Conservation (phyloP, 306 rosid species). For the Luffa aegyptiaca region DNA sequence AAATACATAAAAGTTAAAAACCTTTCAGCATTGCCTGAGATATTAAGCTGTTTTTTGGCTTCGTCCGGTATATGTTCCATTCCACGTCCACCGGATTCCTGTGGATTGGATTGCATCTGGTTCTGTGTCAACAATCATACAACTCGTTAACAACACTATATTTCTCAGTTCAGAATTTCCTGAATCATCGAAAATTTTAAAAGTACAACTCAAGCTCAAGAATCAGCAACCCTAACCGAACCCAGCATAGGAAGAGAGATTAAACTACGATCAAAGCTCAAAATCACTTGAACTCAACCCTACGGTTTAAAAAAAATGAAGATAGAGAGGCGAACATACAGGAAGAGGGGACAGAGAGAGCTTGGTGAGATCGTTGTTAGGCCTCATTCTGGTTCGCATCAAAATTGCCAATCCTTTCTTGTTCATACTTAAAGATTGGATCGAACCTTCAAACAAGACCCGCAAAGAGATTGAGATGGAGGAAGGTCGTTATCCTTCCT, state of each 20-base stretch:
- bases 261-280: not conserved
- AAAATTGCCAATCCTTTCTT: slow-evolving; percentile 67
- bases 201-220: not conserved
- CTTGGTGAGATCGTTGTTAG: slow-evolving; percentile 28
- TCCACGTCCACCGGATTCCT: slow-evolving; percentile 17
- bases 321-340: slow-evolving; percentile 18
- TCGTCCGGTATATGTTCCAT: slow-evolving; percentile 12
- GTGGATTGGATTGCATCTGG: slow-evolving; percentile 29
- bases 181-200: not conserved
- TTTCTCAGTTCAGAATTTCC: not conserved
- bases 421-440: slow-evolving; percentile 25
- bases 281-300: not conserved
- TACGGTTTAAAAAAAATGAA: not conserved
- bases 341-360: slow-evolving; percentile 56
- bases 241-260: not conserved
- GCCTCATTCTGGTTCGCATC: slow-evolving; percentile 91
- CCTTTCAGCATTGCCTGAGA: slow-evolving; percentile 40
- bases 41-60: slow-evolving; percentile 17
- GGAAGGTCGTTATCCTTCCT: not conserved
- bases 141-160: not conserved
- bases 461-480: not conserved
- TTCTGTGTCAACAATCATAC: slow-evolving; percentile 24
- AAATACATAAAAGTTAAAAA: not conserved
- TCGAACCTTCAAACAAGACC: not conserved
- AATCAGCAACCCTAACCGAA: not conserved